These are phyloP conservation scores for Populus ilicifolia DNA, from an alignment of 345 rosid species.

Conservation along the genomic window DNA sequence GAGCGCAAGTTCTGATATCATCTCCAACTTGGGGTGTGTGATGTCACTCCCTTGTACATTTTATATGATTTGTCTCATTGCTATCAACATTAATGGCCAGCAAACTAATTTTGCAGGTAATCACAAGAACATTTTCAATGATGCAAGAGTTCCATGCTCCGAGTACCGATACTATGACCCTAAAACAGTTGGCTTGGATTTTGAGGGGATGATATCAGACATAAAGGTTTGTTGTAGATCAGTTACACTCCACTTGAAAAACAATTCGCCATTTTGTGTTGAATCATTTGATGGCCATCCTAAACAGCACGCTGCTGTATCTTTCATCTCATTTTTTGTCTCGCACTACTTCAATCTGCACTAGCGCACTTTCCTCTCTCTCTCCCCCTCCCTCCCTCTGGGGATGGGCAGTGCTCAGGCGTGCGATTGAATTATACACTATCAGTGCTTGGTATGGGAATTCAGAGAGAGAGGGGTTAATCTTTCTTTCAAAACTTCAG, in stretches of 20 bases:
- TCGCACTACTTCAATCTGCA: neutral
- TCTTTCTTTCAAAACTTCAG: neutral
- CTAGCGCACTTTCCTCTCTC: neutral
- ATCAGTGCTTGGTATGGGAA: neutral
- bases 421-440: neutral
- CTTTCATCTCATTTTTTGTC: neutral
- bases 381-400: neutral
- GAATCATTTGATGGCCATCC: neutral
- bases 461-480: neutral
- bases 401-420: neutral
- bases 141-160: slow-evolving; percentile 93
- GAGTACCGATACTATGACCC: slow-evolving; percentile 97
- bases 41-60: slow-evolving; percentile 8
- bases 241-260: neutral
- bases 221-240: slow-evolving; percentile 56
- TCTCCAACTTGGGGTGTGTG: slow-evolving; percentile 89
- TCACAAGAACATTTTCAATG: slow-evolving; percentile 95
- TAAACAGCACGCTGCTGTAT: neutral
- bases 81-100: neutral
- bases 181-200: slow-evolving; percentile 94
- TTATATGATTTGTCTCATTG: neutral
- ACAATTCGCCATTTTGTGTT: neutral
- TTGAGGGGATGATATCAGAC: slow-evolving; percentile 94
- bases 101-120: slow-evolving; percentile 53
- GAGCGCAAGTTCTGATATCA: slow-evolving; percentile 82